phyloP scores from a whole-genome alignment of 169 alveolate genomes.

The Eimeria sp. region DNA sequence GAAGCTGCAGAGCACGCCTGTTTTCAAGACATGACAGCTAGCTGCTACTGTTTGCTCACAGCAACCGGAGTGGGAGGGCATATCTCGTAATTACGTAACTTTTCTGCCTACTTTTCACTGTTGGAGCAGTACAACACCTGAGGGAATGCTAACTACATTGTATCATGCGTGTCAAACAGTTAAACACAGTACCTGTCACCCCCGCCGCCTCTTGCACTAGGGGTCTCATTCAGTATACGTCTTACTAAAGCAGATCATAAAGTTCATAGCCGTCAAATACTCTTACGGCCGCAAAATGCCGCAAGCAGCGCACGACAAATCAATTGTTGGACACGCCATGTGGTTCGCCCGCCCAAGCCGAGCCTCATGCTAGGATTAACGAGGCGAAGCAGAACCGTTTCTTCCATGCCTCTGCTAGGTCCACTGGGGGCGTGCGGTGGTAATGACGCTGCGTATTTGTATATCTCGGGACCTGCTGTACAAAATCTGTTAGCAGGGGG shows the following conservation, averaged over 20 bases:
- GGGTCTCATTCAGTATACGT: background rate
- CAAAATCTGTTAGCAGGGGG: conserved; percentile 13
- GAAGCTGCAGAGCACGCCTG: background rate
- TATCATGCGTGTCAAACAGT: background rate
- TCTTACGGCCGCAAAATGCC: background rate
- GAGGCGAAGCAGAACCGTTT: background rate
- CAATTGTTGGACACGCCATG: background rate
- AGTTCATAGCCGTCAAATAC: conserved; percentile 26
- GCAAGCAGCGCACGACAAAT: background rate
- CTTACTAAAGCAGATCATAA: conserved; percentile 45
- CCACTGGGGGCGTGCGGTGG: background rate
- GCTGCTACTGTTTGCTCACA: background rate
- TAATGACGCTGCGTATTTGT: background rate
- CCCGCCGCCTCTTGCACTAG: background rate
- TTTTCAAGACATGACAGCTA: background rate
- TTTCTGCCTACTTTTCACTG: background rate
- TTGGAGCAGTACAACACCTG: background rate
- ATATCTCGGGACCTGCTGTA: conserved; percentile 27
- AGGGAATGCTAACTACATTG: background rate
- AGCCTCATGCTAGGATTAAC: background rate
- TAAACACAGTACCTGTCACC: background rate
- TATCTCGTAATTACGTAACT: background rate
- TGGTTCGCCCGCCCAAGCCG: background rate
- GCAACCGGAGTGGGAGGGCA: background rate
- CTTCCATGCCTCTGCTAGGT: background rate